phyloP scores from a whole-genome alignment of 306 rosid species.

The Quercus glauca region DNA sequence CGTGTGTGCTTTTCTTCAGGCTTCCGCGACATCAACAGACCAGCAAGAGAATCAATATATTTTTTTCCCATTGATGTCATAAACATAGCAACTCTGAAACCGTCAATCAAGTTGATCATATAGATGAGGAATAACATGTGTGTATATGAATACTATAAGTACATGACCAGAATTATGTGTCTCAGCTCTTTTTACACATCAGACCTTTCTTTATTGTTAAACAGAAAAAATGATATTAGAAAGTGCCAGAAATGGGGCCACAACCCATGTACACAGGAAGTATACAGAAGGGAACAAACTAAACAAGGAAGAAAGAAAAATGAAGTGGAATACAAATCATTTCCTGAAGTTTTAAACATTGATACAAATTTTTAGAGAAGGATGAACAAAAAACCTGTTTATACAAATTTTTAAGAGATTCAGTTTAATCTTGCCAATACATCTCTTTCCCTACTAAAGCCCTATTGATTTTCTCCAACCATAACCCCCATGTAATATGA shows the following conservation, averaged over 20 bases:
- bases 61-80: conserved; percentile 74
- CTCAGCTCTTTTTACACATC: conserved; percentile 5
- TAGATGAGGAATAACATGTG: neutral
- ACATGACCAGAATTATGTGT: neutral
- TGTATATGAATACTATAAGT: neutral
- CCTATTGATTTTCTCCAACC: neutral
- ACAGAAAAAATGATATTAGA: neutral
- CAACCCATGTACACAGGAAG: neutral
- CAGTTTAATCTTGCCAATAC: neutral
- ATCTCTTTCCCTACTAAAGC: neutral
- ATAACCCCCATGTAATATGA: neutral
- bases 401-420: neutral
- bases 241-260: neutral
- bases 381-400: neutral
- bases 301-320: neutral
- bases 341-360: neutral
- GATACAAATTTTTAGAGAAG: neutral
- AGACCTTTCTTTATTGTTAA: neutral
- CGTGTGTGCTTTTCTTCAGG: no score
- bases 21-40: no score
- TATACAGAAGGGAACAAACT: neutral
- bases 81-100: conserved; percentile 87
- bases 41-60: conserved; percentile 91
- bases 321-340: neutral
- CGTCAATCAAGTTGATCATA: conserved; percentile 21